These are phyloP conservation scores for Aspergillus asperescens DNA, from an alignment of 495 filamentous ascomycete genomes.

Conservation along the genomic window DNA sequence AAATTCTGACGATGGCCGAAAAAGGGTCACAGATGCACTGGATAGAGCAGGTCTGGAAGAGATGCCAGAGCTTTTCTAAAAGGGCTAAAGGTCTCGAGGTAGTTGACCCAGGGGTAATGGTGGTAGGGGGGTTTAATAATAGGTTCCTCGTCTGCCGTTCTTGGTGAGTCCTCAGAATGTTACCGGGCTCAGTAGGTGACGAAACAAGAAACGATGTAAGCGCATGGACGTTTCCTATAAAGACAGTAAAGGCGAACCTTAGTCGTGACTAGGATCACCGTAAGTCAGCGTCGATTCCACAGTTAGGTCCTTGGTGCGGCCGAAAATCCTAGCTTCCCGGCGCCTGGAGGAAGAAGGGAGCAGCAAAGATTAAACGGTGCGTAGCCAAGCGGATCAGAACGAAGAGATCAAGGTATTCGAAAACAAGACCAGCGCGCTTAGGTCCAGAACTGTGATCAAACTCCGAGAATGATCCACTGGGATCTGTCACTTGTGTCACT, in stretches of 20 bases:
- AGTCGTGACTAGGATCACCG: conserved; percentile 18
- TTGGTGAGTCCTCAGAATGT: neutral
- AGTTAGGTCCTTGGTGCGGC: conserved; percentile 21
- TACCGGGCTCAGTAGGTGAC: neutral
- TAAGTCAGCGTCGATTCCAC: conserved; percentile 20
- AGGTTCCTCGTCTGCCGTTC: conserved; percentile 3
- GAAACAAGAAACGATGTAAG: conserved; percentile 8
- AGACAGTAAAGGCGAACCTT: conserved; percentile 16
- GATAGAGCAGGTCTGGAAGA: conserved; percentile 33
- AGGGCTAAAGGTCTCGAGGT: conserved; percentile 23
- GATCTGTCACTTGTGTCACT: conserved; percentile 23
- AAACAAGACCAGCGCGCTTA: conserved; percentile 17
- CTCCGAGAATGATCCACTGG: conserved; percentile 20
- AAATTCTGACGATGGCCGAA: conserved; percentile 3
- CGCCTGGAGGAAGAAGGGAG: conserved; percentile 18
- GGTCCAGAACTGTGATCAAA: conserved; percentile 16
- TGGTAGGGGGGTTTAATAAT: conserved; percentile 5
- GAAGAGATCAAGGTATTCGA: conserved; percentile 19
- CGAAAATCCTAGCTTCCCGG: conserved; percentile 11
- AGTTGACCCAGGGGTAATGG: conserved; percentile 7
- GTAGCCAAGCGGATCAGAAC: conserved; percentile 22
- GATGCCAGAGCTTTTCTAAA: conserved; percentile 25
- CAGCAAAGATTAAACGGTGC: conserved; percentile 25
- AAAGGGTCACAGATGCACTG: conserved; percentile 22
- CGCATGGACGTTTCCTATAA: conserved; percentile 7